Percentiles rank a stretch among this genome's conserved stretches.
phyloP scores from a whole-genome alignment of 2,329 filamentous ascomycete genomes.

The Apiospora pterosperma region DNA sequence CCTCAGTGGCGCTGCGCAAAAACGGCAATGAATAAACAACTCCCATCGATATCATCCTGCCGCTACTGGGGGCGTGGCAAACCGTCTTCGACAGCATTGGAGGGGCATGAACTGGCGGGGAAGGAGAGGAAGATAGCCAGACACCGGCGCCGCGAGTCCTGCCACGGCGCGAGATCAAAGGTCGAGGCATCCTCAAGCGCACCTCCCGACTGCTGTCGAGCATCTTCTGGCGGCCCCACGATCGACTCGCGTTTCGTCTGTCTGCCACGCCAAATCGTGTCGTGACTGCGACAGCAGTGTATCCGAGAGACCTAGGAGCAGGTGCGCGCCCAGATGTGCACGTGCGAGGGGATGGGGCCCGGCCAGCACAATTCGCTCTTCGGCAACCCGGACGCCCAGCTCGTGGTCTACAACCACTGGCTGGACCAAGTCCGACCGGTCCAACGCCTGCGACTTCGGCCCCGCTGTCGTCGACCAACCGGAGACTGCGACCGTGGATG shows the following conservation, averaged over 20 bases:
- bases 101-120: neutral
- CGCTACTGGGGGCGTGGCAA: neutral
- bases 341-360: neutral
- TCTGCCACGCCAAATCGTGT: neutral
- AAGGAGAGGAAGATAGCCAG: neutral
- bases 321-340: neutral
- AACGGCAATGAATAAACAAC: too few species aligned
- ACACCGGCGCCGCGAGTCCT: neutral
- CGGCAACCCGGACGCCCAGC: neutral
- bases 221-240: neutral
- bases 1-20: neutral
- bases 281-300: neutral
- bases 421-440: neutral
- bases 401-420: neutral
- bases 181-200: neutral
- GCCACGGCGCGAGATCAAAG: neutral
- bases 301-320: neutral
- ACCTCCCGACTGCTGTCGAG: neutral
- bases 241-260: neutral
- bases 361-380: neutral
- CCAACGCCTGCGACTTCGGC: conserved; percentile 6
- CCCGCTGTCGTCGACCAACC: neutral
- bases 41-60: too few species aligned
- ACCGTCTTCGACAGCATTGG: neutral
- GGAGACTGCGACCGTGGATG: neutral